Evolutionary conservation across 2,329 filamentous ascomycete genomes (phyloP).

Genomic region (Trichophyton mentagrophytes): DNA sequence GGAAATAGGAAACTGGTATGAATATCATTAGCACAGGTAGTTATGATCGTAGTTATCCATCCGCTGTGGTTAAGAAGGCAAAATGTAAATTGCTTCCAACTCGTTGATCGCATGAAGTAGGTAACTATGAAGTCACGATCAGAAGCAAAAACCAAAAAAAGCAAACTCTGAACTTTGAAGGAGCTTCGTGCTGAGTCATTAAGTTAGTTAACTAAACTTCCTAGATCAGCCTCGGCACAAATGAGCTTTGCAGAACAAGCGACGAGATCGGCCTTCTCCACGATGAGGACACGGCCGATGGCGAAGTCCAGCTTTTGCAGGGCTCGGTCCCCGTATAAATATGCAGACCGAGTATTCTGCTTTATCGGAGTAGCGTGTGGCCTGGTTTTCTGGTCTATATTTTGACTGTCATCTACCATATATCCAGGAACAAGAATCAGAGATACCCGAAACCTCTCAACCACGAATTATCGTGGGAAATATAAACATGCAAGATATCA

Average conservation of each 20-base stretch:
- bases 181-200: not conserved
- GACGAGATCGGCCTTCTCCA: not conserved
- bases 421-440: no score
- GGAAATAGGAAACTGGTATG: not conserved
- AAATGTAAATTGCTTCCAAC: not conserved
- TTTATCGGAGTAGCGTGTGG: no score
- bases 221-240: not conserved
- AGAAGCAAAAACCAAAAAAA: no score
- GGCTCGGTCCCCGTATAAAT: not conserved
- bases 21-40: not conserved
- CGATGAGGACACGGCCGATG: not conserved
- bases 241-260: not conserved
- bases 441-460: not conserved
- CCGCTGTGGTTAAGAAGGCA: not conserved
- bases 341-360: no score
- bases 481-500: slow-evolving; percentile 7
- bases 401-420: no score
- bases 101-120: no score
- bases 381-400: no score
- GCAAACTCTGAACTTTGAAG: no score
- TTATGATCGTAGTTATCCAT: not conserved
- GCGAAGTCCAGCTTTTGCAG: not conserved
- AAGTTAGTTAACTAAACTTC: not conserved
- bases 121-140: no score
- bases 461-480: not conserved